Percentiles rank a stretch among this genome's conserved stretches.
Conservation (phyloP, 2,329 filamentous ascomycete genomes). For the Aspergillus fijiensis region DNA sequence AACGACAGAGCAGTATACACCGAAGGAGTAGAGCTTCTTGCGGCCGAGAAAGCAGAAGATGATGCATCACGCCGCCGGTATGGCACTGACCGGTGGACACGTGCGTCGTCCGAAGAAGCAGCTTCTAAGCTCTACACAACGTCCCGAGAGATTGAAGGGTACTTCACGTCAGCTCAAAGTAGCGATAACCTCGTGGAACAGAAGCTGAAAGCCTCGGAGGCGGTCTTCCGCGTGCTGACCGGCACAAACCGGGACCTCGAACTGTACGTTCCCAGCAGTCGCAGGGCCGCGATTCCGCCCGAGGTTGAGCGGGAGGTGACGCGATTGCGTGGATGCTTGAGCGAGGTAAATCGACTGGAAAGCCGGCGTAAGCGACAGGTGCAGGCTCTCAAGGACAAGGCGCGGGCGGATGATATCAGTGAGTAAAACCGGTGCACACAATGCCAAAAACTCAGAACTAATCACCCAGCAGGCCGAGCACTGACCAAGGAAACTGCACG, state of each 20-base stretch:
- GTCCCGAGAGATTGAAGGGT: conserved; percentile 77
- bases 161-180: conserved; percentile 70
- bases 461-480: conserved; percentile 57
- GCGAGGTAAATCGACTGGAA: conserved; percentile 81
- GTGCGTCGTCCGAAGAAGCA: conserved; percentile 68
- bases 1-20: conserved; percentile 76
- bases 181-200: conserved; percentile 70
- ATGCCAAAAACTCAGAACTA: background rate
- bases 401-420: conserved; percentile 83
- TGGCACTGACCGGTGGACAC: conserved; percentile 82
- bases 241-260: conserved; percentile 79
- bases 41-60: conserved; percentile 81
- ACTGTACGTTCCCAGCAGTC: conserved; percentile 84
- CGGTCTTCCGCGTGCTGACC: conserved; percentile 71
- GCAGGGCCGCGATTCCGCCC: conserved; percentile 74
- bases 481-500: conserved; percentile 80
- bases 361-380: conserved; percentile 76
- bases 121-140: conserved; percentile 71
- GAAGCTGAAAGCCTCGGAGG: conserved; percentile 75
- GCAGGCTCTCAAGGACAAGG: conserved; percentile 74
- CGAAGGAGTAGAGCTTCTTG: conserved; percentile 76
- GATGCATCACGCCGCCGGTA: conserved; percentile 71
- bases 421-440: conserved; percentile 26
- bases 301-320: conserved; percentile 77
- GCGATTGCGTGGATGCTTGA: conserved; percentile 74